Evolutionary conservation across 78 protist species (phyloP), one percentile per base, ranked within the genome.

Genomic region (Emiliania huxleyi): DNA sequence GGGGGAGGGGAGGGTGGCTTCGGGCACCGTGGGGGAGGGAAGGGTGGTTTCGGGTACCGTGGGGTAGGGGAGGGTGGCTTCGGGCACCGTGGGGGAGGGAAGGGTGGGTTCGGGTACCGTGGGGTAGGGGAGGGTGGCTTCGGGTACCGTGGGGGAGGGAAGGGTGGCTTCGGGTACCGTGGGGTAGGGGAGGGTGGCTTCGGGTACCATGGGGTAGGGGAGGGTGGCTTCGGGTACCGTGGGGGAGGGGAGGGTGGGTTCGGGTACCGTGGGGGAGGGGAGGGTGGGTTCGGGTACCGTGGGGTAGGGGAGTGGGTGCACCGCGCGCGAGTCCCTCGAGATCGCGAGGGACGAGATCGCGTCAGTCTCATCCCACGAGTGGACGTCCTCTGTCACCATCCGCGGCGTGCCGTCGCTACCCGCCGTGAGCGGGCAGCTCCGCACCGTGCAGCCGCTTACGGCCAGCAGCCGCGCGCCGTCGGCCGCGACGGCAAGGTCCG

Each of bases 401-500:
- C 15, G n/a, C n/a, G n/a, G n/a, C n/a, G n/a, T n/a, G n/a, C n/a
- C n/a, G n/a, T n/a, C n/a, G n/a, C n/a, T n/a, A n/a, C n/a, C n/a
- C n/a, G n/a, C n/a, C n/a, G n/a, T 52, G 62, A 8, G 15, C 15
- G 29, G 62, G 62, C 62, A 15, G 62, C 62, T 8, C 62, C 62
- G 62, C 3, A 26, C 29, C 75, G 23, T 21, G 75, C 23, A 21
- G n/a, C 23, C 23, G 75, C 75, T 19, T 62, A 21, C 75, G 23
- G 11, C 75, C 3, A 26, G 75, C 75, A 8, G 75, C 33, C 11
- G 33, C 75, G 37, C 75, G 33, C 75, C 33, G 75, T 19, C 23
- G 75, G 35, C 12, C 69, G 87, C 79, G 29, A 96, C 92, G 23
- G 95, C 71, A 40, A 96, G 25, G 83, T 95, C 98, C 18, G 6